Evolutionary conservation across 495 filamentous ascomycete genomes (phyloP), one percentile per base, ranked within the genome.

Genomic region (Oleoguttula mirabilis): DNA sequence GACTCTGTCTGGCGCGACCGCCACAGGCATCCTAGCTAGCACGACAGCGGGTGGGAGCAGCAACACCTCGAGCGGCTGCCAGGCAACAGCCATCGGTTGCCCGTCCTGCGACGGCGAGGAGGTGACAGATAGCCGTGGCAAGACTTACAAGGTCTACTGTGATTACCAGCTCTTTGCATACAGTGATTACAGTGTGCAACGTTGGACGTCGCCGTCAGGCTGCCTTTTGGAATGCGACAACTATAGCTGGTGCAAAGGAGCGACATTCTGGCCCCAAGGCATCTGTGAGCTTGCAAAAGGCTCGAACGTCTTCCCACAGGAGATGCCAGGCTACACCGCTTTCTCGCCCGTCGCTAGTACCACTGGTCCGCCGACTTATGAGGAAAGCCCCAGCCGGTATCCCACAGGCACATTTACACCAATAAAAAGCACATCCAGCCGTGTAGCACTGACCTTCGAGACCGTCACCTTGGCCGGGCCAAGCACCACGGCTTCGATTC

Each of bases 281-380:
- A 42, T 28, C 22, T 48, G 45, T 23, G 20, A 41, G 39, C 45
- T 48, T 16, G 45, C 45, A 11, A 41, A 41, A 15, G 45, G 38
- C 10, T 4, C 21, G n/a, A 28, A 48, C 17, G 37, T 48, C 12
- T 42, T 41, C 16, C 37, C 45, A 4, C 8, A 36, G n/a, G 21
- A 41, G 20, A 39, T 17, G 28, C 37, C 21, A 12, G 45, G 45
- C 1, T 48, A 41, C 15, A 48, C 39, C 7, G 45, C 38, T n/a
- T 48, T 48, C 39, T 27, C 40, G 36, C 43, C 43, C 2, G 41
- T 44, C 8, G 15, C 41, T 2, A 17, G 6, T 7, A 35, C 15
- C 10, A 35, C 32, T 35, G 7, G 16, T 5, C 6, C 32, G 16
- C 32, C 8, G 7, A 7, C 7, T 7, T 7, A 38, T n/a, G n/a